phyloP scores from a whole-genome alignment of 768 basidiomycete genomes.

The Xerocomellus amylosporus region DNA sequence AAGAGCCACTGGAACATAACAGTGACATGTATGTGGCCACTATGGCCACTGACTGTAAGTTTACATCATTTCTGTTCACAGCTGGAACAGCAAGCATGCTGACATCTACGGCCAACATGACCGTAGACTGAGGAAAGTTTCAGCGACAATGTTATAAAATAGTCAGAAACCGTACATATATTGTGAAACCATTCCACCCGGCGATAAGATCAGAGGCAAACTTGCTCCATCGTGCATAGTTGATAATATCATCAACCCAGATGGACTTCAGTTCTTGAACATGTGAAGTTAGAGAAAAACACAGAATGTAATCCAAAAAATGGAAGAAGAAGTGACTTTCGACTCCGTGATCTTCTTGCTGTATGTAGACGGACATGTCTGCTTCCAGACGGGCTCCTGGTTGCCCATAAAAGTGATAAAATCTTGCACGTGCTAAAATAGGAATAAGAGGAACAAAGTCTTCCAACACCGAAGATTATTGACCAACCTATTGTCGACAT shows the following conservation, averaged over 20 bases:
- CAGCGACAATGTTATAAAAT: background rate
- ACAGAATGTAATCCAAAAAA: background rate
- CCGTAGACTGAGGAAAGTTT: background rate
- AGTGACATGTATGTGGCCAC: background rate
- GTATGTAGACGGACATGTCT: background rate
- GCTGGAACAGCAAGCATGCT: background rate
- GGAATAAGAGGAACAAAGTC: background rate
- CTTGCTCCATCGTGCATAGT: background rate
- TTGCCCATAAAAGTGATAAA: constrained; percentile 1
- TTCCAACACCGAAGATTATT: background rate
- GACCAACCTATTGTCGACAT: background rate
- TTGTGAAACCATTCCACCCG: background rate
- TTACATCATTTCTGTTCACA: background rate
- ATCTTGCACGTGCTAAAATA: background rate
- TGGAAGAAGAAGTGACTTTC: background rate
- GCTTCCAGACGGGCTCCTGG: background rate
- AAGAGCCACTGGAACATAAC: background rate
- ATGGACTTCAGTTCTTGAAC: background rate
- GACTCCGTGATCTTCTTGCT: background rate
- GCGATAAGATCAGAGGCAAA: background rate
- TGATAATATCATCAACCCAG: background rate
- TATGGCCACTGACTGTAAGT: background rate
- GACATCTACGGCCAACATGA: background rate
- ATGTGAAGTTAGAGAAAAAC: background rate
- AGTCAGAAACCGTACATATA: background rate